Evolutionary conservation across 495 filamentous ascomycete species (phyloP).

Genomic region (Aspergillus olivimuriae): DNA sequence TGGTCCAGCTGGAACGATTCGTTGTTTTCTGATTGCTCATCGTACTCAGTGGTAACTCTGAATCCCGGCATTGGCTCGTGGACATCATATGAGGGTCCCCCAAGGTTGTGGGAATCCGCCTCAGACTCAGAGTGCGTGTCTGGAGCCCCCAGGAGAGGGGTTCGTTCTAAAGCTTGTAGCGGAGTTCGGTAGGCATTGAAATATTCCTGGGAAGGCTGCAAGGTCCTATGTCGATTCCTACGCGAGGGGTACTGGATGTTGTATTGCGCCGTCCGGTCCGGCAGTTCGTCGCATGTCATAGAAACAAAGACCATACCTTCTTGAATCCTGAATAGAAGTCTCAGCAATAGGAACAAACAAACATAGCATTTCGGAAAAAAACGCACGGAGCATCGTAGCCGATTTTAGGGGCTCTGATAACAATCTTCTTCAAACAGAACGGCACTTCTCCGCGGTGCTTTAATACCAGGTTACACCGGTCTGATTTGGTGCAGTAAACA

Average conservation of each 20-base stretch:
- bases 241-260: constrained; percentile 58
- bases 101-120: constrained; percentile 11
- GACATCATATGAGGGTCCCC: constrained; percentile 5
- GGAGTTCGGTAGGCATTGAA: constrained; percentile 31
- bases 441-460: constrained; percentile 69
- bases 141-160: constrained; percentile 17
- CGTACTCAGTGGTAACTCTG: constrained; percentile 45
- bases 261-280: constrained; percentile 67
- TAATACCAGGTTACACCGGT: constrained; percentile 77
- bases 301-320: constrained; percentile 91
- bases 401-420: constrained; percentile 78
- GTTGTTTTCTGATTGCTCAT: constrained; percentile 37
- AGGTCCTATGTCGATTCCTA: constrained; percentile 16
- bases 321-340: constrained; percentile 46
- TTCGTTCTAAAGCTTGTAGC: constrained; percentile 26
- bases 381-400: constrained; percentile 85
- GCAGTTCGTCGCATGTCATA: constrained; percentile 71
- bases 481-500: constrained; percentile 84
- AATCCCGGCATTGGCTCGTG: constrained; percentile 32
- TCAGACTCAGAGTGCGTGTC: constrained; percentile 19
- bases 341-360: constrained; percentile 4
- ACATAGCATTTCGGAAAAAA: not conserved
- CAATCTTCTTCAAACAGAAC: constrained; percentile 74
- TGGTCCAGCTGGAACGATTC: constrained; percentile 23
- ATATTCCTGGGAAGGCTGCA: constrained; percentile 39